Percentiles rank a stretch among this genome's conserved stretches.
phyloP scores from a whole-genome alignment of 805 yeast species.

The Lachancea meyersii region DNA sequence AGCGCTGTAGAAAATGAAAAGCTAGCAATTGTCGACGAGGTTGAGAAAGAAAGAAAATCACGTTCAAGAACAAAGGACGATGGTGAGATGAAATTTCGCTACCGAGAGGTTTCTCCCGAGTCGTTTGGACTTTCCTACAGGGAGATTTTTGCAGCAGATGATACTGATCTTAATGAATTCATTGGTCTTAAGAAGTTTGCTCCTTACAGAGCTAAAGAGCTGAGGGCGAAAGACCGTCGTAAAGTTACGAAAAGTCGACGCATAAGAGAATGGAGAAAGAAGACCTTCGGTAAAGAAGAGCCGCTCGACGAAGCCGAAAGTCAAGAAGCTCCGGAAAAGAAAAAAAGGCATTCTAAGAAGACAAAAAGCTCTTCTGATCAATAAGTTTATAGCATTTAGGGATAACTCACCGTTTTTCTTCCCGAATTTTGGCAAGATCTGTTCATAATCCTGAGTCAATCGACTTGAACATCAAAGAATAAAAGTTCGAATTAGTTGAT shows the following conservation, averaged over 20 bases:
- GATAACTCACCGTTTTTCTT: no score
- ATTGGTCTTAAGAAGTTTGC: slow-evolving; percentile 91
- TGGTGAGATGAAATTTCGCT: slow-evolving; percentile 57
- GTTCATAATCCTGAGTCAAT: no score
- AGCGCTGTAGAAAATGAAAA: slow-evolving; percentile 72
- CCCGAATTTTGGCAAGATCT: background rate
- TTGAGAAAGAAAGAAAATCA: slow-evolving; percentile 46
- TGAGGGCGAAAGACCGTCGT: slow-evolving; percentile 68
- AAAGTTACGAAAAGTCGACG: slow-evolving; percentile 78
- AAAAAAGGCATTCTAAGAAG: slow-evolving; percentile 3
- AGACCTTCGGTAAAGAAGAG: slow-evolving; percentile 61
- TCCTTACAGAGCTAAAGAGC: slow-evolving; percentile 76
- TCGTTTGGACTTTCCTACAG: slow-evolving; percentile 77
- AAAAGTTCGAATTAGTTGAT: background rate
- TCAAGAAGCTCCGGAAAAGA: background rate
- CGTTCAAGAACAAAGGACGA: slow-evolving; percentile 45
- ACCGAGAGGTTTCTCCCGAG: slow-evolving; percentile 94
- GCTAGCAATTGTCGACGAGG: slow-evolving; percentile 55
- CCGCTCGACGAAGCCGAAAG: slow-evolving; percentile 34
- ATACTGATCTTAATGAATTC: slow-evolving; percentile 72
- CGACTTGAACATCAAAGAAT: no score
- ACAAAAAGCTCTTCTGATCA: background rate
- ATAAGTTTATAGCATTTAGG: slow-evolving; percentile 1
- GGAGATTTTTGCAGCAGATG: slow-evolving; percentile 88
- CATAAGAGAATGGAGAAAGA: slow-evolving; percentile 83